phyloP scores from a whole-genome alignment of 441 rosid genomes.

The Melastoma candidum region DNA sequence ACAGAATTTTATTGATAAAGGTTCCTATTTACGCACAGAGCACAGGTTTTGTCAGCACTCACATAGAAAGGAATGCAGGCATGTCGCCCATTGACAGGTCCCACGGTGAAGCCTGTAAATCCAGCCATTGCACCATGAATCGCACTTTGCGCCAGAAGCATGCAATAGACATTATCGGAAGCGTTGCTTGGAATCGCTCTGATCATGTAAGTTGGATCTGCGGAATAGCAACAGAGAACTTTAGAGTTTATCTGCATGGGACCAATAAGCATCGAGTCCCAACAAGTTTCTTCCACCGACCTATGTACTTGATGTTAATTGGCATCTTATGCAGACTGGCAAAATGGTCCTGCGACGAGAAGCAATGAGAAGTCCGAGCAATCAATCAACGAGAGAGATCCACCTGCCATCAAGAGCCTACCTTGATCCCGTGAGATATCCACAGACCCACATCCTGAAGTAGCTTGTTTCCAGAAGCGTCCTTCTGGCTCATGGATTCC shows the following conservation, averaged over 20 bases:
- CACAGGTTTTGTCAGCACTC: not conserved
- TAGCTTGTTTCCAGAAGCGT: conserved; percentile 14
- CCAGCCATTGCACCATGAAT: conserved; percentile 20
- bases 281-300: conserved; percentile 1
- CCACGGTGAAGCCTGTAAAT: conserved; percentile 10
- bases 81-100: conserved; percentile 14
- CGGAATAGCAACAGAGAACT: not conserved
- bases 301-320: conserved; percentile 14
- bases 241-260: not conserved
- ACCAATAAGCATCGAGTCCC: not conserved
- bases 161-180: conserved; percentile 19
- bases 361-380: not conserved
- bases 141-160: conserved; percentile 17
- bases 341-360: conserved; percentile 11
- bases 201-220: conserved; percentile 21
- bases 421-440: conserved; percentile 18
- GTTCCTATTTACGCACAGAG: no score
- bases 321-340: conserved; percentile 10
- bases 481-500: conserved; percentile 10
- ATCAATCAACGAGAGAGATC: not conserved
- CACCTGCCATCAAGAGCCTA: not conserved
- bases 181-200: conserved; percentile 19
- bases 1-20: not conserved
- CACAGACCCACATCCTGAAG: conserved; percentile 14
- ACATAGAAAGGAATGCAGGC: conserved; percentile 18